Conservation (phyloP, 1,139 yeast species). For the Pichia kudriavzevii region DNA sequence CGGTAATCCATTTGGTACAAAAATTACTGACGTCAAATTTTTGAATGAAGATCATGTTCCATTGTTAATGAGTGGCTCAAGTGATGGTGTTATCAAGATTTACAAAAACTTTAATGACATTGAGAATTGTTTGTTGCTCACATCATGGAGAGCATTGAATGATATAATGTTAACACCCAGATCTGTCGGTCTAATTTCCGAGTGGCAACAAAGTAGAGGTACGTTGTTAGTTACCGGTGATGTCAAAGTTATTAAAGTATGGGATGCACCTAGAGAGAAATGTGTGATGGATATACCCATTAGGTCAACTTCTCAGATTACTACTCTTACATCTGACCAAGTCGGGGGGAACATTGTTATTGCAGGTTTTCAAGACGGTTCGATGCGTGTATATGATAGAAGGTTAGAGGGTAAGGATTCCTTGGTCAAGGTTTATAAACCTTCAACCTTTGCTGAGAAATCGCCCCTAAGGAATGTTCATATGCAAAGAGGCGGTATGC, state of each 20-base stretch:
- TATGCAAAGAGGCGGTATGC: constrained; percentile 93
- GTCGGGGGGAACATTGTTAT: constrained; percentile 88
- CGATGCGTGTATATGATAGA: constrained; percentile 83
- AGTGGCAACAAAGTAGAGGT: constrained; percentile 97
- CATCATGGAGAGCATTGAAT: constrained; percentile 91
- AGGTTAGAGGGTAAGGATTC: constrained; percentile 80
- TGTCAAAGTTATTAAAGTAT: constrained; percentile 79
- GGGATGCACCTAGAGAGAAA: constrained; percentile 96
- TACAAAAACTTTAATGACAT: constrained; percentile 67
- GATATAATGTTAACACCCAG: constrained; percentile 76
- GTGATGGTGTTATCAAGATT: constrained; percentile 86
- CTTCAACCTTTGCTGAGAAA: constrained; percentile 26
- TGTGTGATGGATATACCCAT: constrained; percentile 87
- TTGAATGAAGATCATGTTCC: constrained; percentile 91
- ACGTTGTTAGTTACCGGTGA: constrained; percentile 90
- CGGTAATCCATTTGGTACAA: constrained; percentile 80
- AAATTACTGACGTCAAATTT: constrained; percentile 78
- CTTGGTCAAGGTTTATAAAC: constrained; percentile 76
- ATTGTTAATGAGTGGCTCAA: constrained; percentile 75
- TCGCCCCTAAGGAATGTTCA: constrained; percentile 75
- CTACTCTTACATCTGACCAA: constrained; percentile 88
- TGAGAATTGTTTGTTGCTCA: constrained; percentile 53
- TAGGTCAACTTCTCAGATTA: constrained; percentile 80
- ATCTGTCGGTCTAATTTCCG: constrained; percentile 78
- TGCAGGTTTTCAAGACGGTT: constrained; percentile 93